These are phyloP conservation scores for Fusarium denticulatum DNA, from an alignment of 2,329 filamentous ascomycete species.

Conservation along the genomic window DNA sequence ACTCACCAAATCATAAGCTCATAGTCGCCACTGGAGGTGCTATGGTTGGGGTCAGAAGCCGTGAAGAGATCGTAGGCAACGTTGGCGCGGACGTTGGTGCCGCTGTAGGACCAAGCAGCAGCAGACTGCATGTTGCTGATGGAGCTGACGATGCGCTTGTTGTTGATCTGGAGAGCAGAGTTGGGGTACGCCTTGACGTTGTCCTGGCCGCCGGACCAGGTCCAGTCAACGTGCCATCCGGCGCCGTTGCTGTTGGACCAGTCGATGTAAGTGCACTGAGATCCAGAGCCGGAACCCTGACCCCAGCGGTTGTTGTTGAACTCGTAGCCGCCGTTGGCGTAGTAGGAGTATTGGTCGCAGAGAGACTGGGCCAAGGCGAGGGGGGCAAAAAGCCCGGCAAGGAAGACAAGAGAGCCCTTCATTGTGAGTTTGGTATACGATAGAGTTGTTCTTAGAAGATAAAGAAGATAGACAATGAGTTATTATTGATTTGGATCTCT, in stretches of 20 bases:
- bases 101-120: slow-evolving; percentile 17
- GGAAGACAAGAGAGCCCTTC: slow-evolving; percentile 9
- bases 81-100: slow-evolving; percentile 10
- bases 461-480: not conserved
- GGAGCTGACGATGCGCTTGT: slow-evolving; percentile 5
- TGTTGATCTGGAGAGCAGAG: slow-evolving; percentile 1
- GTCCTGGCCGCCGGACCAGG: slow-evolving; percentile 10
- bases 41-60: slow-evolving; percentile 7
- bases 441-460: not conserved
- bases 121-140: slow-evolving; percentile 22
- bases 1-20: slow-evolving; percentile 21
- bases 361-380: slow-evolving; percentile 9
- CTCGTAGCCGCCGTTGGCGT: slow-evolving; percentile 11
- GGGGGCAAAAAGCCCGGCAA: slow-evolving; percentile 14
- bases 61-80: slow-evolving; percentile 23
- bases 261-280: slow-evolving; percentile 16
- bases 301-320: slow-evolving; percentile 27
- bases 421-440: not conserved
- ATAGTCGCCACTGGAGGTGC: slow-evolving; percentile 8
- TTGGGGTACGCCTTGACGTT: slow-evolving; percentile 15
- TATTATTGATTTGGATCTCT: not conserved
- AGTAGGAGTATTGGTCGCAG: slow-evolving; percentile 18
- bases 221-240: slow-evolving; percentile 16
- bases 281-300: slow-evolving; percentile 2
- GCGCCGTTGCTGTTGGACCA: slow-evolving; percentile 22